These are phyloP conservation scores for Avena sativa DNA, from an alignment of 176 grass and related monocot genomes.

Conservation along the genomic window DNA sequence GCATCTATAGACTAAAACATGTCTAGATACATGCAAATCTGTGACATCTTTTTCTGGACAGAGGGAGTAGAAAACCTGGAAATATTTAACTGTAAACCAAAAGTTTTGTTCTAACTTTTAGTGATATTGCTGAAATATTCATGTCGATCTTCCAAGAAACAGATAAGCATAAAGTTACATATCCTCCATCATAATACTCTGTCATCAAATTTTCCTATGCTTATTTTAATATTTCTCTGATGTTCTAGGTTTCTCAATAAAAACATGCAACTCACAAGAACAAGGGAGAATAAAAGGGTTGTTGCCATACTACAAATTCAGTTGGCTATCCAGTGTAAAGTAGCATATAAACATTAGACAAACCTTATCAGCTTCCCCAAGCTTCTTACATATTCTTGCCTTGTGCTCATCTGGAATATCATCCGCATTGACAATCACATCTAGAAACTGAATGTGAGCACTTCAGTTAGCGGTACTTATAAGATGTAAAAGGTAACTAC, in stretches of 20 bases:
- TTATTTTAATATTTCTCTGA: background rate
- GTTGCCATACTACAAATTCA: background rate
- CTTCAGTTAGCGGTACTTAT: slow-evolving; percentile 42
- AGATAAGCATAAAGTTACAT: slow-evolving; percentile 14
- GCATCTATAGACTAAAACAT: too few relatives aligned
- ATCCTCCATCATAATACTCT: slow-evolving; percentile 11
- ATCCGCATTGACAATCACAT: slow-evolving; percentile 66
- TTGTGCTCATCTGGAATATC: slow-evolving; percentile 91
- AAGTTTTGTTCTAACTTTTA: slow-evolving; percentile 19
- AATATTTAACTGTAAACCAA: background rate
- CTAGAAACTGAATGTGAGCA: slow-evolving; percentile 71
- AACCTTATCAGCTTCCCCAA: slow-evolving; percentile 97
- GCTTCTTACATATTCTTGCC: slow-evolving; percentile 94
- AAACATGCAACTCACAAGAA: background rate
- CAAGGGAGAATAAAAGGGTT: background rate
- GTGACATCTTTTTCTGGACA: too few relatives aligned
- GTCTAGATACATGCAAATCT: too few relatives aligned
- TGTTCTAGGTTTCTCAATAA: background rate
- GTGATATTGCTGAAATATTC: slow-evolving; percentile 6
- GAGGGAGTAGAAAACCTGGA: background rate
- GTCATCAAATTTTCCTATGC: background rate
- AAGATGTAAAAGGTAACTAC: slow-evolving; percentile 31
- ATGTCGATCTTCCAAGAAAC: background rate
- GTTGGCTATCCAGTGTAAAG: slow-evolving; percentile 17
- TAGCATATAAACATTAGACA: slow-evolving; percentile 38